These are phyloP conservation scores for Andrographis paniculata DNA, from an alignment of 305 asterid genomes.

Conservation along the genomic window DNA sequence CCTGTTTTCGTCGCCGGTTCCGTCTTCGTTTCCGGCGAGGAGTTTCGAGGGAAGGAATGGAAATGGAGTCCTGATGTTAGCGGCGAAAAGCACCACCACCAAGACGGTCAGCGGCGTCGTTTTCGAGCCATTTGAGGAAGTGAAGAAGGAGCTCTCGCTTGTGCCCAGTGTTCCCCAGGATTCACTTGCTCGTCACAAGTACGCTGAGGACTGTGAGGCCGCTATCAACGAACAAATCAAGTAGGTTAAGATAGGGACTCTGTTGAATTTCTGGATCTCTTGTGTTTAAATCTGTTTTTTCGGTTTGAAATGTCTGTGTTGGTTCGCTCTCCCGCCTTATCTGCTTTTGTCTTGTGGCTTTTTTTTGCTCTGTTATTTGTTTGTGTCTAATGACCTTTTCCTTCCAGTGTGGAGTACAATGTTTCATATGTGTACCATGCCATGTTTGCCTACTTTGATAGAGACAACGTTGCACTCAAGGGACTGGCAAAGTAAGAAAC, in stretches of 20 bases:
- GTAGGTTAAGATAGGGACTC: constrained; percentile 23
- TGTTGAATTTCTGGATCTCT: background rate
- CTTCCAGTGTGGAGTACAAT: constrained; percentile 82
- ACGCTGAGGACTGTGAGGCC: constrained; percentile 29
- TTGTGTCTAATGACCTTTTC: background rate
- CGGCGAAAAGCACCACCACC: constrained; percentile 34
- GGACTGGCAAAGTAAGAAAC: constrained; percentile 83
- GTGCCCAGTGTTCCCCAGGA: constrained; percentile 53
- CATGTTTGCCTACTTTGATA: constrained; percentile 75
- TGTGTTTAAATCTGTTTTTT: background rate
- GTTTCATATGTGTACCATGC: constrained; percentile 93
- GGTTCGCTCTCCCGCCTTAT: background rate
- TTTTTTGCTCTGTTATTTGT: background rate
- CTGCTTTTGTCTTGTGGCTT: background rate
- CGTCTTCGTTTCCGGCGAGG: constrained; percentile 19
- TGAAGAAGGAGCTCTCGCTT: constrained; percentile 65
- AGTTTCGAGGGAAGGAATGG: too few species aligned
- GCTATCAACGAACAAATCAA: constrained; percentile 61
- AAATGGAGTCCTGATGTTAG: constrained; percentile 27
- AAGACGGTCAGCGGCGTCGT: constrained; percentile 56
- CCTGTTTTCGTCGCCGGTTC: constrained; percentile 22
- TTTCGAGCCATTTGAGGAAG: constrained; percentile 77
- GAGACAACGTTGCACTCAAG: constrained; percentile 86
- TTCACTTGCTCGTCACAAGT: constrained; percentile 56
- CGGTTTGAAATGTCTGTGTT: background rate